A percentile compares a stretch with the other conserved stretches of the same genome.
phyloP scores from a whole-genome alignment of 2,329 filamentous ascomycete genomes.

The Macrophomina pseudophaseolina region DNA sequence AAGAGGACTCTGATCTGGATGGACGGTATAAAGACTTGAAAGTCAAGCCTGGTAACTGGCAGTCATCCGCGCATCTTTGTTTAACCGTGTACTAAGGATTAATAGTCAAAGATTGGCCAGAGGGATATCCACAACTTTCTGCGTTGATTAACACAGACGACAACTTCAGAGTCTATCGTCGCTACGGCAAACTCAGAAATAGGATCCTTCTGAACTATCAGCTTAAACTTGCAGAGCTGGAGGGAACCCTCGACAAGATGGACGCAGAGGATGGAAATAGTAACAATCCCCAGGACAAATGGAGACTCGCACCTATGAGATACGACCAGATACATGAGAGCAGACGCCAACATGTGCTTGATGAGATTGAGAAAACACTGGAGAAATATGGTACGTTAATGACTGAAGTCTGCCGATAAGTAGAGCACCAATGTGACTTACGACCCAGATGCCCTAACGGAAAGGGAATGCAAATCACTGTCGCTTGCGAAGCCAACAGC shows the following conservation, averaged over 20 bases:
- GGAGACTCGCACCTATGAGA: not conserved
- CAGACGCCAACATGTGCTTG: not conserved
- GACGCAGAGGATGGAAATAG: not conserved
- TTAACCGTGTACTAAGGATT: not conserved
- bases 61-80: not conserved
- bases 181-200: conserved; percentile 29
- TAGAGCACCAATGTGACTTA: too few relatives aligned
- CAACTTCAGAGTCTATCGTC: conserved; percentile 27
- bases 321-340: not conserved
- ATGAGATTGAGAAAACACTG: not conserved
- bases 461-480: conserved; percentile 25
- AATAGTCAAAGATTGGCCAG: conserved; percentile 22
- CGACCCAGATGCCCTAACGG: conserved; percentile 27
- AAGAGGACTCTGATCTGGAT: not conserved
- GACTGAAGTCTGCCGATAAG: too few relatives aligned
- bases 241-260: not conserved
- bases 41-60: not conserved
- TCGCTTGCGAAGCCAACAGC: conserved; percentile 26
- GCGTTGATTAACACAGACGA: conserved; percentile 27
- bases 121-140: conserved; percentile 28
- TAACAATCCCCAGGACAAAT: not conserved
- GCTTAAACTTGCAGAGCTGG: conserved; percentile 25
- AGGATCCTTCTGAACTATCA: conserved; percentile 28
- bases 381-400: not conserved
- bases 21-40: not conserved